phyloP scores from a whole-genome alignment of 805 yeast genomes.

The Lipomyces sp. region DNA sequence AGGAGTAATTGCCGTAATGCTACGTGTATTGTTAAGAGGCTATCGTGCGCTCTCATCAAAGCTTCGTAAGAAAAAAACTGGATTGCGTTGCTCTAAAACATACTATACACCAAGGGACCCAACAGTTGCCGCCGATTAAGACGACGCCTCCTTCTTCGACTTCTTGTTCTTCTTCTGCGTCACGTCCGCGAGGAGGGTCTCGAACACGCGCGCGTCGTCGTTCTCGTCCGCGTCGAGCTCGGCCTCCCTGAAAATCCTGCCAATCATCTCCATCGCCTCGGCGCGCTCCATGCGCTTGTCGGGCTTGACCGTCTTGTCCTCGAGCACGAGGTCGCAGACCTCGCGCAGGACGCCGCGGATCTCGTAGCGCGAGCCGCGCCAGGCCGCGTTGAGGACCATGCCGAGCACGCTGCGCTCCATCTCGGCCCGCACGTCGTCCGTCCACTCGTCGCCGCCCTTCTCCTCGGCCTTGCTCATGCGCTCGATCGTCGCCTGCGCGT shows the following conservation, averaged over 20 bases:
- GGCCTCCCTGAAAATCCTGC: conserved; percentile 62
- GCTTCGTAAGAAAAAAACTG: too few species aligned
- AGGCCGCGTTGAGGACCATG: conserved; percentile 85
- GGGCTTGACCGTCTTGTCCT: conserved; percentile 60
- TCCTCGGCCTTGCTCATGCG: conserved; percentile 73
- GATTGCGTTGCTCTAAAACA: too few species aligned
- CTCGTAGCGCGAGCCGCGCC: conserved; percentile 92
- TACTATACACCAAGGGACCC: background rate
- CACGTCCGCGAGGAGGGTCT: conserved; percentile 88
- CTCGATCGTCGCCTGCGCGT: conserved; percentile 77
- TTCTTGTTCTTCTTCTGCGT: conserved; percentile 56
- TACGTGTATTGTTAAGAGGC: too few species aligned
- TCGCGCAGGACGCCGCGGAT: conserved; percentile 74
- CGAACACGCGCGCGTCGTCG: conserved; percentile 85
- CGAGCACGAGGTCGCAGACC: conserved; percentile 72
- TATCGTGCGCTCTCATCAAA: too few species aligned
- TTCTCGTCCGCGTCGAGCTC: conserved; percentile 82
- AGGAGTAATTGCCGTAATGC: too few species aligned
- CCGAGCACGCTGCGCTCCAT: conserved; percentile 81
- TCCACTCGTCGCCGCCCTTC: conserved; percentile 50
- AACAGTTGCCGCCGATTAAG: conserved; percentile 3
- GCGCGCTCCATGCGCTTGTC: conserved; percentile 72
- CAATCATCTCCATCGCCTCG: conserved; percentile 69
- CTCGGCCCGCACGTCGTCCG: conserved; percentile 65
- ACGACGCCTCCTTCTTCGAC: conserved; percentile 37